These are phyloP conservation scores for Carallia brachiata DNA, from an alignment of 345 rosid genomes.

Conservation along the genomic window DNA sequence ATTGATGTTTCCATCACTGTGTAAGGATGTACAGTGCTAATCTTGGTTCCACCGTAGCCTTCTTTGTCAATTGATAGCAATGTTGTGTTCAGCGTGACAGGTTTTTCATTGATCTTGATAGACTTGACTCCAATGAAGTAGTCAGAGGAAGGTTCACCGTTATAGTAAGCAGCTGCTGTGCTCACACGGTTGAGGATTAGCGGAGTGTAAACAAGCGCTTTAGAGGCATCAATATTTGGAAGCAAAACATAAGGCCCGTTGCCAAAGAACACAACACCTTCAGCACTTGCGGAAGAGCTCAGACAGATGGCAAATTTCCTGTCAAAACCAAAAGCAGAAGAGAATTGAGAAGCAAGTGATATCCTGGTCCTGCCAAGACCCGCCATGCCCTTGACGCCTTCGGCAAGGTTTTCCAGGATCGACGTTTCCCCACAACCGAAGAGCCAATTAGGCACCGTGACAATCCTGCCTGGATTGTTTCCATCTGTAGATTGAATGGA, in stretches of 20 bases:
- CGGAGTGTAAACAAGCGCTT: not conserved
- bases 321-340: not conserved
- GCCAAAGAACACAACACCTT: not conserved
- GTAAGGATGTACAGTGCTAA: not conserved
- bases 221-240: not conserved
- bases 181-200: not conserved
- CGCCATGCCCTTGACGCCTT: not conserved
- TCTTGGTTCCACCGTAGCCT: not conserved
- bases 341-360: not conserved
- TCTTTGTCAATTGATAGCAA: not conserved
- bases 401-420: not conserved
- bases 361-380: constrained; percentile 10
- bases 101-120: not conserved
- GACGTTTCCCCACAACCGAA: not conserved
- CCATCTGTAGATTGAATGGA: not conserved
- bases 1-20: not conserved
- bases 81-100: not conserved
- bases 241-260: not conserved
- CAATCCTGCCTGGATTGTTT: not conserved
- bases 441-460: not conserved
- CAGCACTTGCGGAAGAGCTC: not conserved
- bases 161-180: not conserved
- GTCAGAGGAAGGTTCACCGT: not conserved
- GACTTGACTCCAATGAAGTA: not conserved
- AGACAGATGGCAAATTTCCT: not conserved